phyloP scores from a whole-genome alignment of 768 basidiomycete genomes.

The Leccinum barrowsii region DNA sequence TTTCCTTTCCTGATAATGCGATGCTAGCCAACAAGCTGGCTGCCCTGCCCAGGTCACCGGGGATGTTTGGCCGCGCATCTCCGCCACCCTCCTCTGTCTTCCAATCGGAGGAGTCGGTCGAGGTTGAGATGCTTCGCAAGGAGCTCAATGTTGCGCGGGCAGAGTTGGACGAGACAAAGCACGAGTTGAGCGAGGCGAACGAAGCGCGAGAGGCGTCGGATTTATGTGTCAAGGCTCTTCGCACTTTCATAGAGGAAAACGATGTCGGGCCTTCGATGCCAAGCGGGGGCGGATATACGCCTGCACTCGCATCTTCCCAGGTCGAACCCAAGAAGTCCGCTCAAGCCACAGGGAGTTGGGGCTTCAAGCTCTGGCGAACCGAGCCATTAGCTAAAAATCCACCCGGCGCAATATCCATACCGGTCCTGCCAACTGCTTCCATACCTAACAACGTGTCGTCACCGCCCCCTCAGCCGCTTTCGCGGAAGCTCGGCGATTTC shows the following conservation, averaged over 20 bases:
- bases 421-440: conserved; percentile 19
- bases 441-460: conserved; percentile 21
- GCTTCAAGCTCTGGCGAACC: conserved; percentile 67
- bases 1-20: conserved; percentile 33
- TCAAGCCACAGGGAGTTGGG: conserved; percentile 48
- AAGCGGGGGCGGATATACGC: conserved; percentile 12
- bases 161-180: conserved; percentile 60
- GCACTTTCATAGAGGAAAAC: conserved; percentile 78
- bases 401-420: conserved; percentile 27
- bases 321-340: conserved; percentile 32
- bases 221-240: conserved; percentile 73
- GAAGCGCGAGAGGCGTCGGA: conserved; percentile 90
- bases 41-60: conserved; percentile 40
- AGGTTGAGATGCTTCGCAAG: conserved; percentile 55
- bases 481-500: conserved; percentile 68
- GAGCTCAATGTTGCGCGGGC: conserved; percentile 55
- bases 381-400: conserved; percentile 32
- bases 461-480: conserved; percentile 43
- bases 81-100: conserved; percentile 40
- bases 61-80: conserved; percentile 47
- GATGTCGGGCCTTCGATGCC: conserved; percentile 46
- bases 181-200: conserved; percentile 69
- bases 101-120: conserved; percentile 32
- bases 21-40: conserved; percentile 17
- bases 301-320: conserved; percentile 19